These are phyloP conservation scores for Coemansia sp. DNA, from an alignment of 192 early-diverging fungal species.

Conservation along the genomic window DNA sequence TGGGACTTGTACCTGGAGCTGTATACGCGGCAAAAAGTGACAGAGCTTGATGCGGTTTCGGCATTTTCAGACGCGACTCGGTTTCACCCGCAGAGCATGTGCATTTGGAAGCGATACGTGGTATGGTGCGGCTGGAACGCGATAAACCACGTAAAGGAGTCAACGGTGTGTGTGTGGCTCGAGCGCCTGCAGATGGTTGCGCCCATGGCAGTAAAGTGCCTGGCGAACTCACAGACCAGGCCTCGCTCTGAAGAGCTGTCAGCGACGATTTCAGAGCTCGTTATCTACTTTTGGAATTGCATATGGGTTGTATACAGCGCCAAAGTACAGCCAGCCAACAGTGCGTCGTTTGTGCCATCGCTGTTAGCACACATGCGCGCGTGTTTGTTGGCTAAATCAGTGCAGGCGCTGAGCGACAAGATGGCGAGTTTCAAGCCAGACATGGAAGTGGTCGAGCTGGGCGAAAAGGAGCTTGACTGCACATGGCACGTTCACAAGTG, in stretches of 20 bases:
- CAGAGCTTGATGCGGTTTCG: slow-evolving; percentile 20
- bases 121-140: slow-evolving; percentile 38
- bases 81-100: slow-evolving; percentile 24
- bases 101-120: slow-evolving; percentile 36
- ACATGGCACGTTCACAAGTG: slow-evolving; percentile 15
- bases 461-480: neutral
- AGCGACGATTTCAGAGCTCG: slow-evolving; percentile 23
- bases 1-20: slow-evolving; percentile 49
- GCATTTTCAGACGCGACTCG: slow-evolving; percentile 41
- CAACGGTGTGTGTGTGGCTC: slow-evolving; percentile 14
- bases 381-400: slow-evolving; percentile 16
- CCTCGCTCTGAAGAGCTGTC: slow-evolving; percentile 16
- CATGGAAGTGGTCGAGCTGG: neutral
- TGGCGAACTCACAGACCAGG: slow-evolving; percentile 1
- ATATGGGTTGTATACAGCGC: slow-evolving; percentile 8
- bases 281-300: slow-evolving; percentile 32
- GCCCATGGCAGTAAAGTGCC: slow-evolving; percentile 20
- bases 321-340: neutral
- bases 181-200: slow-evolving; percentile 18
- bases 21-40: slow-evolving; percentile 24
- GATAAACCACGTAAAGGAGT: neutral
- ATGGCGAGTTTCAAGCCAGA: slow-evolving; percentile 11
- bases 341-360: neutral
- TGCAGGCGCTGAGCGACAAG: slow-evolving; percentile 7
- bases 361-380: slow-evolving; percentile 25